Evolutionary conservation across 2,329 filamentous ascomycete genomes (phyloP), one percentile per base, ranked within the genome.

Genomic region (Cyphellophora europaea): DNA sequence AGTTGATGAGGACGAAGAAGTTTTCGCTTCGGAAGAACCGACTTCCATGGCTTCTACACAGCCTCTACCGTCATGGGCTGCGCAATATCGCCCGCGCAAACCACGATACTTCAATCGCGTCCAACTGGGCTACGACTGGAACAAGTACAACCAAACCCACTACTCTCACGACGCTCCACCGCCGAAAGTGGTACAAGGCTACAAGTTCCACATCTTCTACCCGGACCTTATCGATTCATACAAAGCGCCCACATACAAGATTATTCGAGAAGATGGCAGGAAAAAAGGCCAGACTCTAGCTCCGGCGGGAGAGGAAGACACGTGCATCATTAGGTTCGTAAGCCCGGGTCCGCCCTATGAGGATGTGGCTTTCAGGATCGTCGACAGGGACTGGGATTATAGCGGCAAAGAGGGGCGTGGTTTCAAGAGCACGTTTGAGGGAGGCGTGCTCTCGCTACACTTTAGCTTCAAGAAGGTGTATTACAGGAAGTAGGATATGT

Each of bases 181-280:
- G 2, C 91, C 91, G 16, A 95, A 94, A 62, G 89, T 98, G 5
- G 91, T 98, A 8, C 91, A 98, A 58, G 91, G 91, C 37, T 98
- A 98, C 70, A 95, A 93, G 58, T 98, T 98, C 71, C 96, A 98
- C 63, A 89, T 98, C 33, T 98, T 98, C 63, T 98, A 98, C 54
- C 91, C 91, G 0, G 91, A 98, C 50, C 75, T 98, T 19, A 13
- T 17, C 30, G 88, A 96, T 65, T 93, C 89, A 63, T 77, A 80
- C 19, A 94, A 88, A 60, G 88, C 91, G 2, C 91, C 91, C 6
- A 96, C 88, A 0, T 98, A 93, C 63, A 85, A 85, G 55, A 96
- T 98, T 47, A 85, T 95, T 53, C 80, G 91, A 27, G 91, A 96
- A 61, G 79, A 91, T 53, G 91, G 91, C 11, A 73, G 91, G 39